These are phyloP conservation scores for Neodidymelliopsis sp. DNA, from an alignment of 2,329 filamentous ascomycete genomes.

Conservation along the genomic window DNA sequence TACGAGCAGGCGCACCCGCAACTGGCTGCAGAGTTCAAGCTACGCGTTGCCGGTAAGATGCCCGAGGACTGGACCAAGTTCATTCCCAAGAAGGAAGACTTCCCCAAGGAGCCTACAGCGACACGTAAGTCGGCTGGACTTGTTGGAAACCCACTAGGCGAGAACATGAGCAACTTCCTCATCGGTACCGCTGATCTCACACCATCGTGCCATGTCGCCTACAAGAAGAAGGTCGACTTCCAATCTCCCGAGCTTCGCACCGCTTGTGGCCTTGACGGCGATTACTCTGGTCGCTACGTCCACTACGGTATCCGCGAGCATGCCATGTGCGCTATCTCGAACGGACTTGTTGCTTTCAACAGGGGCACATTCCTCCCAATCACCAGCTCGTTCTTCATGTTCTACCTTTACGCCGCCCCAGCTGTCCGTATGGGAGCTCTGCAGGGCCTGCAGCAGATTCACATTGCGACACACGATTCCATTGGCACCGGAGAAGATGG, in stretches of 20 bases:
- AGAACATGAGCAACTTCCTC: slow-evolving; percentile 92
- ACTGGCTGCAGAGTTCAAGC: slow-evolving; percentile 57
- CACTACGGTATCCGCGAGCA: slow-evolving; percentile 46
- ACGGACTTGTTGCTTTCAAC: slow-evolving; percentile 62
- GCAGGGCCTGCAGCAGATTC: slow-evolving; percentile 62
- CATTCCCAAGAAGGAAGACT: slow-evolving; percentile 54
- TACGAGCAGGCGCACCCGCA: slow-evolving; percentile 58
- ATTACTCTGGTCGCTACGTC: slow-evolving; percentile 61
- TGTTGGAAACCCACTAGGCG: slow-evolving; percentile 63
- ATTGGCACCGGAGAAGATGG: slow-evolving; percentile 65
- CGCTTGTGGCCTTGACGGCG: slow-evolving; percentile 60
- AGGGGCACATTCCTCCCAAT: slow-evolving; percentile 60
- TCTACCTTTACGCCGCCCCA: slow-evolving; percentile 57
- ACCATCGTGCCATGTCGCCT: slow-evolving; percentile 61
- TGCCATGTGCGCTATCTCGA: slow-evolving; percentile 47
- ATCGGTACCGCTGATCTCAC: slow-evolving; percentile 68
- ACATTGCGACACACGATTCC: slow-evolving; percentile 68
- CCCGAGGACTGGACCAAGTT: slow-evolving; percentile 57
- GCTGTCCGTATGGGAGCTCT: slow-evolving; percentile 68
- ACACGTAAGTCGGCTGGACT: slow-evolving; percentile 60
- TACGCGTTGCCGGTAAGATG: slow-evolving; percentile 57
- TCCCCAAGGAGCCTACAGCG: slow-evolving; percentile 57
- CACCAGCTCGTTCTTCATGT: slow-evolving; percentile 69
- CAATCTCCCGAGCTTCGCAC: slow-evolving; percentile 45
- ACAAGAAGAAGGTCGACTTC: slow-evolving; percentile 59